Evolutionary conservation across 2,329 filamentous ascomycete genomes (phyloP).

Genomic region (Blastomyces gilchristii): DNA sequence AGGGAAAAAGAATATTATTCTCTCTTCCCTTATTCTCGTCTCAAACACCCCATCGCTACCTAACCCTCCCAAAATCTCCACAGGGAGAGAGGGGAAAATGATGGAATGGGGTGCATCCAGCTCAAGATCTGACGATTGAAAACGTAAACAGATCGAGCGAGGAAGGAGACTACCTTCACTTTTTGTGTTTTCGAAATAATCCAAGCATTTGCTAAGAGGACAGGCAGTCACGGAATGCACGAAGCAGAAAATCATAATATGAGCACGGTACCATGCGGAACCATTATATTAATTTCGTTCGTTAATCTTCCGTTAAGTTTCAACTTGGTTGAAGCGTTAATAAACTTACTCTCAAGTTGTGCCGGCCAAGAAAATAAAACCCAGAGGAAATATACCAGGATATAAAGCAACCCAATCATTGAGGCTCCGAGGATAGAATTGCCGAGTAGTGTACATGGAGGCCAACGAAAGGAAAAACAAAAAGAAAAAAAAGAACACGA

Average conservation of each 20-base stretch:
- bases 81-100: slow-evolving; percentile 18
- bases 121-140: slow-evolving; percentile 30
- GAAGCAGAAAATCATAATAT: neutral
- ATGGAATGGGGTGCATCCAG: slow-evolving; percentile 24
- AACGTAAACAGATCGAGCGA: slow-evolving; percentile 38
- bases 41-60: slow-evolving; percentile 29
- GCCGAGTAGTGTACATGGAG: slow-evolving; percentile 6
- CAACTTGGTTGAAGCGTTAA: neutral
- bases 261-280: neutral
- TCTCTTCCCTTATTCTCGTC: slow-evolving; percentile 34
- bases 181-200: neutral
- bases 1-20: slow-evolving; percentile 6
- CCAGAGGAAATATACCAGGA: neutral
- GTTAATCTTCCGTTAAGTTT: slow-evolving; percentile 1
- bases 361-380: neutral
- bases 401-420: neutral
- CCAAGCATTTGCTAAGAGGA: neutral
- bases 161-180: slow-evolving; percentile 36
- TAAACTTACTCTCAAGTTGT: neutral
- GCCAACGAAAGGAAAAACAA: neutral
- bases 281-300: neutral
- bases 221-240: neutral
- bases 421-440: neutral
- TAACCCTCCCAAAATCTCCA: slow-evolving; percentile 20
- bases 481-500: no score